Conservation (phyloP, 805 yeast species). For the Helenozyma baotianmanensis region DNA sequence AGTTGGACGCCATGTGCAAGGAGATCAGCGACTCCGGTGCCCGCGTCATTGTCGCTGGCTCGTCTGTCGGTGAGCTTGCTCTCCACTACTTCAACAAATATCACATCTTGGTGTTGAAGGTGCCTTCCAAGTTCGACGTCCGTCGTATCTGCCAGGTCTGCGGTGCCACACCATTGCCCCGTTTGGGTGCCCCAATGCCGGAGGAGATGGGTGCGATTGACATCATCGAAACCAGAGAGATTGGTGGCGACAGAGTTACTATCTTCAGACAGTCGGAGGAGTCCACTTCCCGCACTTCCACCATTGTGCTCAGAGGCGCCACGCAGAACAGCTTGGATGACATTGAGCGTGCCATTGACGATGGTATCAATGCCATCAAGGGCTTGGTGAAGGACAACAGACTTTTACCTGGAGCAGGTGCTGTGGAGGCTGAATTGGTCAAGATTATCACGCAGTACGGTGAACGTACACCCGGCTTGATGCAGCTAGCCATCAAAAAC, state of each 20-base stretch:
- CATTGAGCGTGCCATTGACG: slow-evolving; percentile 95
- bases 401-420: slow-evolving; percentile 94
- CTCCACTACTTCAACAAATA: slow-evolving; percentile 88
- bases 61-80: slow-evolving; percentile 88
- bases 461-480: slow-evolving; percentile 87
- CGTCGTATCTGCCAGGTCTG: slow-evolving; percentile 94
- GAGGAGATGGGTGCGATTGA: slow-evolving; percentile 91
- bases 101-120: slow-evolving; percentile 78
- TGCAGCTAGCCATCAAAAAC: slow-evolving; percentile 90
- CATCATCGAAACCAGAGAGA: slow-evolving; percentile 83
- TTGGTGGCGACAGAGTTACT: slow-evolving; percentile 97
- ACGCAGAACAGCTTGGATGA: slow-evolving; percentile 92
- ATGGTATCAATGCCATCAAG: slow-evolving; percentile 89
- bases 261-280: slow-evolving; percentile 71
- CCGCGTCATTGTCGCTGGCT: slow-evolving; percentile 88
- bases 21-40: slow-evolving; percentile 83
- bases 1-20: slow-evolving; percentile 78
- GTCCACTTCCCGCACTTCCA: slow-evolving; percentile 73
- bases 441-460: slow-evolving; percentile 77
- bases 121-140: slow-evolving; percentile 89
- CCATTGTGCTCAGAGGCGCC: slow-evolving; percentile 93
- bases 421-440: slow-evolving; percentile 85
- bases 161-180: slow-evolving; percentile 93
- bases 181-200: slow-evolving; percentile 91
- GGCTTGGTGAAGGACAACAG: slow-evolving; percentile 77